These are phyloP conservation scores for Apiospora rasikravindrae DNA, from an alignment of 2,329 filamentous ascomycete species.

Conservation along the genomic window DNA sequence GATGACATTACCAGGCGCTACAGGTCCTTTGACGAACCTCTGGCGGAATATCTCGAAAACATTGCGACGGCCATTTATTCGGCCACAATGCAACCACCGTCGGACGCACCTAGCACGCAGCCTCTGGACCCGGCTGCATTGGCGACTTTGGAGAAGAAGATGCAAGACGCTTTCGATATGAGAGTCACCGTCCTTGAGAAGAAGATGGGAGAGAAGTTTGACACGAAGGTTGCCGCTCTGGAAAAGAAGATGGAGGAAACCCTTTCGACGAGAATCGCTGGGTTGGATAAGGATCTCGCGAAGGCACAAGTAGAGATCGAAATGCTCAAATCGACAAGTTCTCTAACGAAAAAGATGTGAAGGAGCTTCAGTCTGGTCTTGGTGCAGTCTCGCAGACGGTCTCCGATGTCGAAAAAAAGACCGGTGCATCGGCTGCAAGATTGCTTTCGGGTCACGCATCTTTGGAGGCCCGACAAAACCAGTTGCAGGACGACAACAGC, in stretches of 20 bases:
- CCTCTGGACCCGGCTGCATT: not conserved
- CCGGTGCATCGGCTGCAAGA: not conserved
- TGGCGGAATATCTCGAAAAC: not conserved
- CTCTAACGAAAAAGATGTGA: not conserved
- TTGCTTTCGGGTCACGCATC: not conserved
- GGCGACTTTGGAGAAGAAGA: not conserved
- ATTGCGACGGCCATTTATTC: not conserved
- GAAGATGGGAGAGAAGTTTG: not conserved
- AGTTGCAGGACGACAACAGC: not conserved
- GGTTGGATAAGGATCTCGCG: constrained; percentile 1
- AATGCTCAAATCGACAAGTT: not conserved
- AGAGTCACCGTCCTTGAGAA: not conserved
- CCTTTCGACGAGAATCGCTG: not conserved
- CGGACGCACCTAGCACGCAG: not conserved
- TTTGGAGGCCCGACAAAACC: not conserved
- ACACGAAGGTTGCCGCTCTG: not conserved
- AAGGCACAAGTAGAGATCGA: not conserved
- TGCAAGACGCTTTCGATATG: not conserved
- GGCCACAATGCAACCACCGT: not conserved
- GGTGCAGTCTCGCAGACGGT: not conserved
- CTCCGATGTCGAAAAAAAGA: not conserved
- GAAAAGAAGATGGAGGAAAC: not conserved
- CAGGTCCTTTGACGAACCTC: not conserved
- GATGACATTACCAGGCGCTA: not conserved
- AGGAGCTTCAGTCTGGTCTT: not conserved